Percentiles rank a stretch among this genome's conserved stretches.
Evolutionary conservation across 164 flowering plant genomes (phyloP).

Genomic region (Tinospora cordifolia): DNA sequence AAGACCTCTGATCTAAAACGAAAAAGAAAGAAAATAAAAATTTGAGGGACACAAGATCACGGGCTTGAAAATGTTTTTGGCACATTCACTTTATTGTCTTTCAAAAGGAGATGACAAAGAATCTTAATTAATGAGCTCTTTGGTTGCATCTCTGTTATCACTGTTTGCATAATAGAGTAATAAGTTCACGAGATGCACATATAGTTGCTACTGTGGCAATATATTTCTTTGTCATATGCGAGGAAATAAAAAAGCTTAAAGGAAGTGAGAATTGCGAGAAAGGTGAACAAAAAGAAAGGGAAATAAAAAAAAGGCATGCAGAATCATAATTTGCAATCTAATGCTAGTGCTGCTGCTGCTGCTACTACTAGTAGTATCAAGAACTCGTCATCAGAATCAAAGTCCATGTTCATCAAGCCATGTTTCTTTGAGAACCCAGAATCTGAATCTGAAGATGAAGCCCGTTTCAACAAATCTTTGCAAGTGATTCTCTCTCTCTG

Average conservation of each 20-base stretch:
- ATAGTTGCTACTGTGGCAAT: not conserved
- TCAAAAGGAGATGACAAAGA: not conserved
- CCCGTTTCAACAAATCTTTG: constrained; percentile 34
- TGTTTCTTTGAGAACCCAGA: constrained; percentile 8
- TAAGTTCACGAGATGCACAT: not conserved
- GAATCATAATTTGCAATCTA: not conserved
- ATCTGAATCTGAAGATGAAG: constrained; percentile 15
- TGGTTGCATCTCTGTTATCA: not conserved
- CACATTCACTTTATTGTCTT: constrained; percentile 12
- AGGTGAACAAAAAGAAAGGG: not conserved
- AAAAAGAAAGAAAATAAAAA: not conserved
- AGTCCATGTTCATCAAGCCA: constrained; percentile 1
- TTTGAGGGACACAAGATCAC: constrained; percentile 23
- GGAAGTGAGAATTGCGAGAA: not conserved
- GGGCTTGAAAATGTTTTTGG: constrained; percentile 26
- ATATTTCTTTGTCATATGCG: too few species aligned
- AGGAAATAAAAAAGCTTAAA: not conserved
- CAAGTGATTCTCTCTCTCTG: constrained; percentile 21
- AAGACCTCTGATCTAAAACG: not conserved
- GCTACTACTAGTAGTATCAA: not conserved
- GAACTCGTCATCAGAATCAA: not conserved
- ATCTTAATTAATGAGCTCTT: constrained; percentile 15
- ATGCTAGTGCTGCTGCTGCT: too few species aligned
- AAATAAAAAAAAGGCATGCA: not conserved
- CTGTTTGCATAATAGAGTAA: not conserved